Conservation (phyloP, 768 basidiomycete genomes). For the Lentinula lateritia region DNA sequence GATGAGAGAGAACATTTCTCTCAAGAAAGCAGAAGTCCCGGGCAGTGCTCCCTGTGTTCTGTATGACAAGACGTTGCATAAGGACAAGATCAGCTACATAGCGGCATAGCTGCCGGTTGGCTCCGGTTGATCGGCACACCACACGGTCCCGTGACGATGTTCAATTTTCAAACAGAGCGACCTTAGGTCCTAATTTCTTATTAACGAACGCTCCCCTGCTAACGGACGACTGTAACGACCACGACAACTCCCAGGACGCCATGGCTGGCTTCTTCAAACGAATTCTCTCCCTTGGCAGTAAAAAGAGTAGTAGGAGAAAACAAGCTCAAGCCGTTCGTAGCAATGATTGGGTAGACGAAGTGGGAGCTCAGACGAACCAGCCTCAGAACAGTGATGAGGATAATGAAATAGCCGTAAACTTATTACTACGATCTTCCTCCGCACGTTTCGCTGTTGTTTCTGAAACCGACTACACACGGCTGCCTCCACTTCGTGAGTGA, state of each 20-base stretch:
- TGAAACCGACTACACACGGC: constrained; percentile 48
- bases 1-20: constrained; percentile 64
- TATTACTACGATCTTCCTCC: constrained; percentile 68
- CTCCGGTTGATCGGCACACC: not conserved
- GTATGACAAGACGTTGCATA: constrained; percentile 19
- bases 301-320: constrained; percentile 47
- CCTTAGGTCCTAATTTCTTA: no score
- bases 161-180: constrained; percentile 3
- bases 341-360: constrained; percentile 21
- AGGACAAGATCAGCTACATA: not conserved
- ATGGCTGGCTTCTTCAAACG: constrained; percentile 68
- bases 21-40: constrained; percentile 79
- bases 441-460: constrained; percentile 54
- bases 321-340: constrained; percentile 16
- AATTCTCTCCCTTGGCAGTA: constrained; percentile 63
- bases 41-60: constrained; percentile 55
- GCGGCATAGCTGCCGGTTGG: not conserved
- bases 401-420: constrained; percentile 33
- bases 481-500: constrained; percentile 69
- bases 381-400: constrained; percentile 34
- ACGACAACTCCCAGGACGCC: not conserved
- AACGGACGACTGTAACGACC: not conserved
- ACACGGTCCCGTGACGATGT: constrained; percentile 22
- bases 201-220: not conserved
- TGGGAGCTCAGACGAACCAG: constrained; percentile 4